phyloP scores from a whole-genome alignment of 257 asterid genomes.

The Nicotiana tomentosiformis region DNA sequence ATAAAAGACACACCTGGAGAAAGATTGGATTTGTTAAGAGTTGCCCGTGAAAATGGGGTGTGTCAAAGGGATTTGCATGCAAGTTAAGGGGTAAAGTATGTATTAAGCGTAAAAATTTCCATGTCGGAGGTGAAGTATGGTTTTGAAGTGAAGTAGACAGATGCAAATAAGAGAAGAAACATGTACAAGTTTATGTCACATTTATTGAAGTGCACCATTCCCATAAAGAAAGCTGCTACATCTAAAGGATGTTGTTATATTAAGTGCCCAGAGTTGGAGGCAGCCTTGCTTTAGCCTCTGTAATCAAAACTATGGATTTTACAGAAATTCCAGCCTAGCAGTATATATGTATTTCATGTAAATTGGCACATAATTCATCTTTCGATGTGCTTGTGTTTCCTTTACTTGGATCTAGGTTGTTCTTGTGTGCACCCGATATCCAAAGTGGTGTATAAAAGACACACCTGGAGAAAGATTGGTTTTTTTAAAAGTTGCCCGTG shows the following conservation, averaged over 20 bases:
- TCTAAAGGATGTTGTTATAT: background rate
- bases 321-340: constrained; percentile 1
- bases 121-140: background rate
- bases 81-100: too few species aligned
- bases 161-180: background rate
- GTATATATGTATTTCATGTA: background rate
- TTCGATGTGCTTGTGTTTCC: background rate
- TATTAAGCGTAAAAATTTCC: background rate
- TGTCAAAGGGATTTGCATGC: too few species aligned
- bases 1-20: background rate
- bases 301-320: background rate
- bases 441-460: too few species aligned
- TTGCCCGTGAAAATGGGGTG: too few species aligned
- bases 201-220: background rate
- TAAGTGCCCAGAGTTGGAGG: background rate
- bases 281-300: background rate
- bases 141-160: background rate
- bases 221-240: background rate
- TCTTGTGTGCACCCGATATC: background rate
- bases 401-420: background rate
- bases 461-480: too few species aligned
- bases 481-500: too few species aligned
- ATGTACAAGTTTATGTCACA: background rate
- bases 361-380: background rate
- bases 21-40: background rate